A percentile compares a stretch with the other conserved stretches of the same genome.
Evolutionary conservation across 2,329 filamentous ascomycete genomes (phyloP).

Genomic region (Stromatinia cepivora): DNA sequence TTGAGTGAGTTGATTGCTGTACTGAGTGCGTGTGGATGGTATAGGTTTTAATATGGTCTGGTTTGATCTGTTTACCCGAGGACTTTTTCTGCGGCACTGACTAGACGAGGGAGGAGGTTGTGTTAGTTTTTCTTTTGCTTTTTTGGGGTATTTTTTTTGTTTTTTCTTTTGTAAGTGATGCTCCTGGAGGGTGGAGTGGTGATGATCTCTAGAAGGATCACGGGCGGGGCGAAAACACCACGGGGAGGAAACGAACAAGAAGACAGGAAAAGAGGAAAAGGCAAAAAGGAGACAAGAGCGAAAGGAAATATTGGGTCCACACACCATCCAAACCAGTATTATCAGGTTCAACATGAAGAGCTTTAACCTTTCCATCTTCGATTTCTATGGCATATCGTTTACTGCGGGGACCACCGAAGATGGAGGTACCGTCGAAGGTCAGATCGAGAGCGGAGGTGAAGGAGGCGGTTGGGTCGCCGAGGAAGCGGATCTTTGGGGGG

Average conservation of each 20-base stretch:
- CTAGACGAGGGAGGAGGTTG: constrained; percentile 34
- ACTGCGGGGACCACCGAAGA: constrained; percentile 80
- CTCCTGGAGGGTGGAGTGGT: background rate
- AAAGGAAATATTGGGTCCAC: background rate
- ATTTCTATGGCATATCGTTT: constrained; percentile 86
- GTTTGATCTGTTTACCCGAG: constrained; percentile 40
- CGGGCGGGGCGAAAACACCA: background rate
- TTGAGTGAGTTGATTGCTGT: too few relatives aligned
- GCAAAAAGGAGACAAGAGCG: background rate
- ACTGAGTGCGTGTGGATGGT: background rate
- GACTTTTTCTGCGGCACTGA: constrained; percentile 52
- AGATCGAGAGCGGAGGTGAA: constrained; percentile 86
- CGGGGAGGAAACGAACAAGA: background rate
- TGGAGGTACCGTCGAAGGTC: constrained; percentile 72
- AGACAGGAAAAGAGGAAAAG: background rate
- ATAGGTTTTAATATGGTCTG: background rate
- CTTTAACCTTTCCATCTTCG: constrained; percentile 81
- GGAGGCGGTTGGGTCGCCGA: constrained; percentile 75
- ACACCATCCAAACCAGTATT: constrained; percentile 78
- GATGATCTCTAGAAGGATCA: too few relatives aligned
- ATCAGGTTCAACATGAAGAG: constrained; percentile 81
- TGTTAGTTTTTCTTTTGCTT: background rate
- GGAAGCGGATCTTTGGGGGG: constrained; percentile 75
- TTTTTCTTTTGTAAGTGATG: too few relatives aligned
- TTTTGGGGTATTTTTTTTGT: background rate